phyloP scores from a whole-genome alignment of 1,284 basidiomycete genomes.

The Rhodotorula glutinis region DNA sequence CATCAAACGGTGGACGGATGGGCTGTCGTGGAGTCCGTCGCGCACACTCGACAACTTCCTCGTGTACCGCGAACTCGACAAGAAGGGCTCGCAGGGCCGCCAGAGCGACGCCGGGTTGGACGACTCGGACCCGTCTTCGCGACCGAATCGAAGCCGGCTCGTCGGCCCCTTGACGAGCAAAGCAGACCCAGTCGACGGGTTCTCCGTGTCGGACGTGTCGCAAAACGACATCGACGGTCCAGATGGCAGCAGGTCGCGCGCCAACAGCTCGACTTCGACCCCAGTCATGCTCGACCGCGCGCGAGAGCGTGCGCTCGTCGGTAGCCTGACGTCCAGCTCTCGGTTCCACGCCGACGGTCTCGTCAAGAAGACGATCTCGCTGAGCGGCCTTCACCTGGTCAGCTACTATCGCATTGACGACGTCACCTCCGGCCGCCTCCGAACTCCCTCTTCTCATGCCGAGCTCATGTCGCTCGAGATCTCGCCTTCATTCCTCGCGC shows the following conservation, averaged over 20 bases:
- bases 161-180: slow-evolving; percentile 30
- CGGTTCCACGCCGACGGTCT: slow-evolving; percentile 86
- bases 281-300: slow-evolving; percentile 46
- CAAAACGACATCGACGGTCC: background rate
- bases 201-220: slow-evolving; percentile 3
- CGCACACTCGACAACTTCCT: slow-evolving; percentile 91
- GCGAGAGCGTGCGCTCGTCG: slow-evolving; percentile 72
- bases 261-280: slow-evolving; percentile 1
- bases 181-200: slow-evolving; percentile 14
- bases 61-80: slow-evolving; percentile 88
- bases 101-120: background rate
- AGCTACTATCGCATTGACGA: slow-evolving; percentile 95
- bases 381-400: slow-evolving; percentile 81
- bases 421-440: slow-evolving; percentile 78
- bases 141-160: slow-evolving; percentile 1
- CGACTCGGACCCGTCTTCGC: background rate
- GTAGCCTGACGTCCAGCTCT: slow-evolving; percentile 83
- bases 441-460: slow-evolving; percentile 80
- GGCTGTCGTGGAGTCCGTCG: slow-evolving; percentile 86
- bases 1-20: slow-evolving; percentile 98
- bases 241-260: background rate
- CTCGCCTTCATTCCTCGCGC: slow-evolving; percentile 40
- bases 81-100: slow-evolving; percentile 49
- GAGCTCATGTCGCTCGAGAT: slow-evolving; percentile 83
- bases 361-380: slow-evolving; percentile 72